These are phyloP conservation scores for Coemansia sp. DNA, from an alignment of 192 early-diverging fungal genomes.

Conservation along the genomic window DNA sequence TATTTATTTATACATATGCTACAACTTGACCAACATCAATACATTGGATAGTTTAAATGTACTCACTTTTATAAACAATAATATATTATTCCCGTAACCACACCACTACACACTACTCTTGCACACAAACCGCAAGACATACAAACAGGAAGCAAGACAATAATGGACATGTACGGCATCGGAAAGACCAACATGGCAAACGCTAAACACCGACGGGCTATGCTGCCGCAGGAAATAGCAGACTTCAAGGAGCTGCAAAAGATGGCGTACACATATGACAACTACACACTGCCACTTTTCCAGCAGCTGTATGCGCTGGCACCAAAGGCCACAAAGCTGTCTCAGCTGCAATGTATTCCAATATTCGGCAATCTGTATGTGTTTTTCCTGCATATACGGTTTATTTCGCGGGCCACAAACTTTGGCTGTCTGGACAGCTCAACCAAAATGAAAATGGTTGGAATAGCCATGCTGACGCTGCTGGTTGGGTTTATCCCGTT, in stretches of 20 bases:
- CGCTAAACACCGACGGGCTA: slow-evolving; percentile 7
- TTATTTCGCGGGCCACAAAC: slow-evolving; percentile 22
- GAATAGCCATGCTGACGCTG: slow-evolving; percentile 14
- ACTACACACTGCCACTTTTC: slow-evolving; percentile 42
- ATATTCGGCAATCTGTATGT: slow-evolving; percentile 44
- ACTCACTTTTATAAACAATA: background rate
- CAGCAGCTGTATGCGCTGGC: slow-evolving; percentile 14
- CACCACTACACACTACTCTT: no score
- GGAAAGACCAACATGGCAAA: background rate
- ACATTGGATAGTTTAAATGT: background rate
- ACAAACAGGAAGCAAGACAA: background rate
- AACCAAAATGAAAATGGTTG: slow-evolving; percentile 25
- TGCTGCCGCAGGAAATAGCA: slow-evolving; percentile 29
- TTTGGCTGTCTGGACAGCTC: slow-evolving; percentile 27
- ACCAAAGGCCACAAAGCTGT: slow-evolving; percentile 44
- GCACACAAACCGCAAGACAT: background rate
- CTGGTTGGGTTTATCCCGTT: slow-evolving; percentile 47
- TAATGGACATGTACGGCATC: background rate
- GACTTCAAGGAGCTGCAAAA: slow-evolving; percentile 37
- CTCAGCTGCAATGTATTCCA: slow-evolving; percentile 48
- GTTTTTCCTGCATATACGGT: slow-evolving; percentile 20
- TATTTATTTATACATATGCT: background rate
- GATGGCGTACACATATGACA: slow-evolving; percentile 42
- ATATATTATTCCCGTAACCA: background rate
- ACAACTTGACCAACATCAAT: background rate